Evolutionary conservation across 129 eudicot genomes (phyloP).

Genomic region (Arctium minus): DNA sequence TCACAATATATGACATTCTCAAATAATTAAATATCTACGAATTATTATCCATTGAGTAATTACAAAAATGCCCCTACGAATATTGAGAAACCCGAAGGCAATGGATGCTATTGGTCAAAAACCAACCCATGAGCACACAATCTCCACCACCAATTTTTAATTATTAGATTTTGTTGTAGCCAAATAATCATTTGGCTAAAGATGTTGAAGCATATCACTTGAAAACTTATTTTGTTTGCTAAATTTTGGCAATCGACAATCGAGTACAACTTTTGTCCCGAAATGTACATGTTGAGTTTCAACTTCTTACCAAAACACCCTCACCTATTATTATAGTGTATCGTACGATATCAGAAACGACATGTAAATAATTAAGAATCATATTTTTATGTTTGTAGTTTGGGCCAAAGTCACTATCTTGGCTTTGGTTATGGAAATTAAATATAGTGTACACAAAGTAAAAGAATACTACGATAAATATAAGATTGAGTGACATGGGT

Average conservation of each 20-base stretch:
- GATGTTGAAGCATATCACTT: slow-evolving; percentile 13
- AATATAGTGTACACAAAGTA: background rate
- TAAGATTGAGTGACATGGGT: background rate
- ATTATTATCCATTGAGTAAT: background rate
- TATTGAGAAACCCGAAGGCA: background rate
- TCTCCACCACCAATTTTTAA: background rate
- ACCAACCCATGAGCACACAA: background rate
- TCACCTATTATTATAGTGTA: background rate
- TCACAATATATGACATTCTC: too few species aligned
- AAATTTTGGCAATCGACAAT: background rate
- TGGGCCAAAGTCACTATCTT: background rate
- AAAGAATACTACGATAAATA: background rate
- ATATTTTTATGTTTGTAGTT: background rate
- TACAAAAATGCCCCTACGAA: background rate
- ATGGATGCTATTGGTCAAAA: slow-evolving; percentile 5
- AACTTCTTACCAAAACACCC: background rate
- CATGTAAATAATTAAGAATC: background rate
- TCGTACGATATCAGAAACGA: background rate
- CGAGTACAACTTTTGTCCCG: background rate
- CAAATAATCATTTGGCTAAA: slow-evolving; percentile 10
- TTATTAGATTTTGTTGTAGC: background rate
- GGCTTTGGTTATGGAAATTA: background rate
- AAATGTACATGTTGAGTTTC: background rate
- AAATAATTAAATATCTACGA: too few species aligned
- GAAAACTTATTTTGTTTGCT: background rate